A percentile compares a stretch with the other conserved stretches of the same genome.
These are phyloP conservation scores for Candida endomychidarum DNA, from an alignment of 805 yeast species.

Conservation along the genomic window DNA sequence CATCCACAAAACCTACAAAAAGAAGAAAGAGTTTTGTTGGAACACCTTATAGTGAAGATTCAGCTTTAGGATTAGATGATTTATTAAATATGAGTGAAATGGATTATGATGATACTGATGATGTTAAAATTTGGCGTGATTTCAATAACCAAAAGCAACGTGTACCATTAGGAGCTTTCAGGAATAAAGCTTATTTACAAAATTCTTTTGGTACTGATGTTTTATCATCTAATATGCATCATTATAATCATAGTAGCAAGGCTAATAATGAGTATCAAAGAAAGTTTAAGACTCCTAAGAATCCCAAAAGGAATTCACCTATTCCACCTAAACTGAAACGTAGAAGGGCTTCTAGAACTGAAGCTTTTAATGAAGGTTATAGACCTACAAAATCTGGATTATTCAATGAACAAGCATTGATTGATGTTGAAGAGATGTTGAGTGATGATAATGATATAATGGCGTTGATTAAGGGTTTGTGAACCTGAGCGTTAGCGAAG, in stretches of 20 bases:
- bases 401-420: constrained; percentile 71
- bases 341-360: constrained; percentile 67
- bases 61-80: constrained; percentile 65
- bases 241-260: constrained; percentile 27
- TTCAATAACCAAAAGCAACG: constrained; percentile 45
- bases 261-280: constrained; percentile 26
- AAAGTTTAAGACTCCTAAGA: constrained; percentile 16
- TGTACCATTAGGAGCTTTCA: constrained; percentile 85
- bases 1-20: constrained; percentile 1
- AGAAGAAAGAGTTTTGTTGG: constrained; percentile 21
- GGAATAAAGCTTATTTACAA: constrained; percentile 59
- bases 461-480: constrained; percentile 38
- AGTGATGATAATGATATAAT: constrained; percentile 51
- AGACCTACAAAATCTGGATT: constrained; percentile 74
- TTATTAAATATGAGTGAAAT: constrained; percentile 84
- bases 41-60: constrained; percentile 26
- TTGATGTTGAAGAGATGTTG: constrained; percentile 69
- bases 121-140: constrained; percentile 47
- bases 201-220: constrained; percentile 20
- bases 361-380: constrained; percentile 74
- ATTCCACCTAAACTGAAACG: constrained; percentile 33
- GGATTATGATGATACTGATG: constrained; percentile 67
- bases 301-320: constrained; percentile 4
- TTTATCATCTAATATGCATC: constrained; percentile 19
- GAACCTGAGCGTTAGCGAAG: no score